These are phyloP conservation scores for Arthromyces matolae DNA, from an alignment of 768 basidiomycete species.

Conservation along the genomic window DNA sequence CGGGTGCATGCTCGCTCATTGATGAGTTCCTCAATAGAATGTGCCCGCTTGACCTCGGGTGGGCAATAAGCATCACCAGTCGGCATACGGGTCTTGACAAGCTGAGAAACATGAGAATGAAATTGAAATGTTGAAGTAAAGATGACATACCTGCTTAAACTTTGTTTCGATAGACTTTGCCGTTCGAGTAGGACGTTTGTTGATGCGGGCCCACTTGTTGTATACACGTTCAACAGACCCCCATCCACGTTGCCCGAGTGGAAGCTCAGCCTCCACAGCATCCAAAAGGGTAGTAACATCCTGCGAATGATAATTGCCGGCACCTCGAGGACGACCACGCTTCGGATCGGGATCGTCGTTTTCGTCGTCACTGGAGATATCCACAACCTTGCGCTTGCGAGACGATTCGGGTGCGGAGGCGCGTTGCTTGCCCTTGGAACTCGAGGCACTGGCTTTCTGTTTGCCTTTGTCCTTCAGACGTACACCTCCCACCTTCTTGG, in stretches of 20 bases:
- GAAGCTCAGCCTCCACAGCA: constrained; percentile 13
- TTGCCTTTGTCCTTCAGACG: constrained; percentile 1
- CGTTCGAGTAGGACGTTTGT: constrained; percentile 8
- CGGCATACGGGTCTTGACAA: constrained; percentile 2
- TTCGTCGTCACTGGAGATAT: neutral
- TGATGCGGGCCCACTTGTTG: constrained; percentile 14
- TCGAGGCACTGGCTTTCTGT: neutral
- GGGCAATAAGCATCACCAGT: constrained; percentile 7
- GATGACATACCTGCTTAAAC: constrained; percentile 20
- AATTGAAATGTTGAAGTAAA: neutral
- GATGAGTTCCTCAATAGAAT: constrained; percentile 2
- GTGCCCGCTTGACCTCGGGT: constrained; percentile 4
- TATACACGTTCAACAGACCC: constrained; percentile 9
- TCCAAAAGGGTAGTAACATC: constrained; percentile 18
- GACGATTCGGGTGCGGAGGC: neutral
- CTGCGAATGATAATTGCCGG: constrained; percentile 16
- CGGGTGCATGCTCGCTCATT: constrained; percentile 6
- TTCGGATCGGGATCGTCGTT: constrained; percentile 1
- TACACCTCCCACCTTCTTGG: neutral
- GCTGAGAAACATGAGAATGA: neutral
- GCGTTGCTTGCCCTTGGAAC: constrained; percentile 1
- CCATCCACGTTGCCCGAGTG: constrained; percentile 21
- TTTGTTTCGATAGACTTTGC: constrained; percentile 21
- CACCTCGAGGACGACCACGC: constrained; percentile 13
- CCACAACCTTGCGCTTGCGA: neutral